A percentile compares a stretch with the other conserved stretches of the same genome.
Conservation (phyloP, 805 yeast species). For the Cyberlindnera maritima region DNA sequence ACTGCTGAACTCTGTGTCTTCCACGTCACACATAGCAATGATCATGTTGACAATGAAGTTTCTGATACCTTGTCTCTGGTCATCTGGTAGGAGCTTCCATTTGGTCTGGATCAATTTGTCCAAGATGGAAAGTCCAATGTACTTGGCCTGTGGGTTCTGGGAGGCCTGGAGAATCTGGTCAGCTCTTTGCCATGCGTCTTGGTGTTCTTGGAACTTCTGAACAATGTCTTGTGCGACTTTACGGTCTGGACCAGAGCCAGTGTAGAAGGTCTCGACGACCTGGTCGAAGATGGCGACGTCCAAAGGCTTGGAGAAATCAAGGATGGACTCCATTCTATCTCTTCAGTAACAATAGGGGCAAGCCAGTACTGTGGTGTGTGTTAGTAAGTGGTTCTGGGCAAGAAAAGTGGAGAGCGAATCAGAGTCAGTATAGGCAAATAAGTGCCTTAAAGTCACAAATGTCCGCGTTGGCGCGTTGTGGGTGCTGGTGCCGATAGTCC, state of each 20-base stretch:
- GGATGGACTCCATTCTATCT: constrained; percentile 70
- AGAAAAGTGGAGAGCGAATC: too few species aligned
- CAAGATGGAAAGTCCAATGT: constrained; percentile 84
- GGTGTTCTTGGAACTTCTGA: constrained; percentile 86
- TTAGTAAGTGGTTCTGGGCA: neutral
- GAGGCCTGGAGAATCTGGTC: constrained; percentile 83
- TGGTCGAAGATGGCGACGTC: constrained; percentile 78
- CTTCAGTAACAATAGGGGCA: neutral
- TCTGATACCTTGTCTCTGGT: constrained; percentile 88
- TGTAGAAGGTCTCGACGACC: constrained; percentile 81
- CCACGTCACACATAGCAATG: constrained; percentile 85
- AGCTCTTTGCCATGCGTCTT: constrained; percentile 93
- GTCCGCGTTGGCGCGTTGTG: too few species aligned
- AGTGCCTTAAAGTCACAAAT: too few species aligned
- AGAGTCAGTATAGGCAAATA: too few species aligned
- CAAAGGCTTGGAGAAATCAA: constrained; percentile 82
- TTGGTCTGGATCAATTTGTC: constrained; percentile 87
- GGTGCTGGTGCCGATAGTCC: too few species aligned
- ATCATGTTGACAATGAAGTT: constrained; percentile 94
- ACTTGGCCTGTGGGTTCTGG: constrained; percentile 81
- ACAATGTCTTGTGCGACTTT: constrained; percentile 68
- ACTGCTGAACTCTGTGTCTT: constrained; percentile 63
- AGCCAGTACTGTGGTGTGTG: neutral
- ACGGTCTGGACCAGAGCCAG: constrained; percentile 67
- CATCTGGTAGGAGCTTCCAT: constrained; percentile 90